These are phyloP conservation scores for Populus tremula DNA, from an alignment of 345 rosid genomes.

Conservation along the genomic window DNA sequence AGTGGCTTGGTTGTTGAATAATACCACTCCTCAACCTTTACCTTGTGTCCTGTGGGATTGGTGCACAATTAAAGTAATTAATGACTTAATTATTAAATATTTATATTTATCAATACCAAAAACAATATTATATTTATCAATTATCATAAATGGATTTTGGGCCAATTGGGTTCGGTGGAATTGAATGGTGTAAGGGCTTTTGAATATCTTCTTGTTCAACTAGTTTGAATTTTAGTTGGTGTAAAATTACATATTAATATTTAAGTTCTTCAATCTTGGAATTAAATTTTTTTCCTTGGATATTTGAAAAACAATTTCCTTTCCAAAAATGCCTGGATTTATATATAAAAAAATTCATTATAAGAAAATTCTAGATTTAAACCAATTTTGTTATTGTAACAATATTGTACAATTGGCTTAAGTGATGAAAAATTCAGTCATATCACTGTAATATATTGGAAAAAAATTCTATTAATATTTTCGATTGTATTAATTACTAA, in stretches of 20 bases:
- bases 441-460: too few relatives aligned
- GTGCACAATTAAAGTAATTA: background rate
- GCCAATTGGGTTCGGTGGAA: background rate
- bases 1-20: background rate
- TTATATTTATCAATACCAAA: background rate
- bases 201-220: too few relatives aligned
- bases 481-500: too few relatives aligned
- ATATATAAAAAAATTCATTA: too few relatives aligned
- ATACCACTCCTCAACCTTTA: too few relatives aligned
- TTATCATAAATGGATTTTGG: background rate
- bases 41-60: background rate
- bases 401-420: background rate
- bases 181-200: background rate
- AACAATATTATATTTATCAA: background rate
- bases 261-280: background rate
- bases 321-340: background rate
- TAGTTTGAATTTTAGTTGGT: too few relatives aligned
- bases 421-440: too few relatives aligned
- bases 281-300: background rate
- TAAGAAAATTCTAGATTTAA: background rate
- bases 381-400: background rate
- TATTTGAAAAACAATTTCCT: background rate
- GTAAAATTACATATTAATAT: too few relatives aligned
- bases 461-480: too few relatives aligned
- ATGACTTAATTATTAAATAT: background rate